Evolutionary conservation across 192 early-diverging fungal genomes (phyloP).

Genomic region (Backusella westeae): DNA sequence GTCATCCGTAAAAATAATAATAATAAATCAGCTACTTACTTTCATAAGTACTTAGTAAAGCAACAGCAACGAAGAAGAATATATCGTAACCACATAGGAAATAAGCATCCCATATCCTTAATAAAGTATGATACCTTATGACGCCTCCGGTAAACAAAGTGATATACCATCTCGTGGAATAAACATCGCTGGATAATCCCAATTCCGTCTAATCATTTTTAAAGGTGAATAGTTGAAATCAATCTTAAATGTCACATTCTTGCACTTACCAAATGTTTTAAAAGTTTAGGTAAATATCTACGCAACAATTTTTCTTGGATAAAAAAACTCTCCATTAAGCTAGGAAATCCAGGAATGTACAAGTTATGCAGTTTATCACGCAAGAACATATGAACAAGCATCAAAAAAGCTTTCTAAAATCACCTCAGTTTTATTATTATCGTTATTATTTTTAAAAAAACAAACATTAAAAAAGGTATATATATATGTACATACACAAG

Average conservation of each 20-base stretch:
- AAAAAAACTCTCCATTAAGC: slow-evolving; percentile 52
- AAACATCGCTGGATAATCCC: slow-evolving; percentile 47
- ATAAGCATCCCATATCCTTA: slow-evolving; percentile 57
- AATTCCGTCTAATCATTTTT: slow-evolving; percentile 35
- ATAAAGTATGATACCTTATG: slow-evolving; percentile 46
- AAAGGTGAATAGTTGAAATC: neutral
- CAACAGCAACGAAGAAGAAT: slow-evolving; percentile 50
- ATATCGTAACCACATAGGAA: slow-evolving; percentile 52
- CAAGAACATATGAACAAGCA: slow-evolving; percentile 49
- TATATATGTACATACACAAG: neutral
- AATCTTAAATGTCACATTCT: neutral
- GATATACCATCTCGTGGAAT: slow-evolving; percentile 59
- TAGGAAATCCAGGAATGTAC: slow-evolving; percentile 54
- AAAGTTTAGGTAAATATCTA: slow-evolving; percentile 45
- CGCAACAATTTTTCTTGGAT: slow-evolving; percentile 52
- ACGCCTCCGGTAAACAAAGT: slow-evolving; percentile 55
- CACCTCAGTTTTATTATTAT: neutral
- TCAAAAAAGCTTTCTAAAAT: slow-evolving; percentile 48
- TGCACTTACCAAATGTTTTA: slow-evolving; percentile 42
- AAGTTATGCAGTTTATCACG: slow-evolving; percentile 49
- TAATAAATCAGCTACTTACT: slow-evolving; percentile 28
- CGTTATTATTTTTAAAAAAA: neutral
- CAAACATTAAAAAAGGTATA: neutral
- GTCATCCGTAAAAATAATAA: neutral
- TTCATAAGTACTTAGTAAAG: slow-evolving; percentile 45